phyloP scores from a whole-genome alignment of 1,284 basidiomycete species.

The Cryptococcus jaspeensis region DNA sequence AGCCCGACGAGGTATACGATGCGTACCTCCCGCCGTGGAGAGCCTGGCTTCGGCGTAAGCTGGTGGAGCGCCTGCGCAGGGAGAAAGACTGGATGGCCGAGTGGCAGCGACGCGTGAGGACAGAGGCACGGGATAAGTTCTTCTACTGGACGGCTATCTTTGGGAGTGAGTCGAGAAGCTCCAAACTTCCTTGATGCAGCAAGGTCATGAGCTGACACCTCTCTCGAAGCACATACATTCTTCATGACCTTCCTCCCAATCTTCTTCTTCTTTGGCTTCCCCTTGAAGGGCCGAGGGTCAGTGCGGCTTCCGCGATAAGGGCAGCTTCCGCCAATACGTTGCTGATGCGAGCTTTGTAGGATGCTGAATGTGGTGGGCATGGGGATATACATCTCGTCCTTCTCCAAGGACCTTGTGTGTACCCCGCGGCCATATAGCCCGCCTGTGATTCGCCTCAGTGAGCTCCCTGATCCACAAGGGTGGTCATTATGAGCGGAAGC shows the following conservation, averaged over 20 bases:
- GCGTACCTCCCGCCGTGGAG: conserved; percentile 67
- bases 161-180: conserved; percentile 56
- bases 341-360: conserved; percentile 47
- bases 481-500: background rate
- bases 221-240: conserved; percentile 70
- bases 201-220: background rate
- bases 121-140: conserved; percentile 74
- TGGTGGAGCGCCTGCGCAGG: conserved; percentile 62
- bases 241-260: conserved; percentile 87
- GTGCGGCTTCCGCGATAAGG: conserved; percentile 35
- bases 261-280: conserved; percentile 78
- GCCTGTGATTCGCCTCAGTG: conserved; percentile 73
- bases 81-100: conserved; percentile 68
- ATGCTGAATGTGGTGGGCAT: conserved; percentile 70
- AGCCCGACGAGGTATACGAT: conserved; percentile 61
- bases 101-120: conserved; percentile 68
- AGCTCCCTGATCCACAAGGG: conserved; percentile 15
- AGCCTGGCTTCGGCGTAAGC: conserved; percentile 59
- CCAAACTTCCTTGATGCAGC: background rate
- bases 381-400: conserved; percentile 80
- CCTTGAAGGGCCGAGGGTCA: conserved; percentile 63
- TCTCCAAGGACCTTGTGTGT: conserved; percentile 86
- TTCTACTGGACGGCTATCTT: conserved; percentile 88
- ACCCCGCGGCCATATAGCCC: conserved; percentile 87
- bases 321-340: background rate